Conservation (phyloP, 2,329 filamentous ascomycete species). For the Fusarium transvaalense region DNA sequence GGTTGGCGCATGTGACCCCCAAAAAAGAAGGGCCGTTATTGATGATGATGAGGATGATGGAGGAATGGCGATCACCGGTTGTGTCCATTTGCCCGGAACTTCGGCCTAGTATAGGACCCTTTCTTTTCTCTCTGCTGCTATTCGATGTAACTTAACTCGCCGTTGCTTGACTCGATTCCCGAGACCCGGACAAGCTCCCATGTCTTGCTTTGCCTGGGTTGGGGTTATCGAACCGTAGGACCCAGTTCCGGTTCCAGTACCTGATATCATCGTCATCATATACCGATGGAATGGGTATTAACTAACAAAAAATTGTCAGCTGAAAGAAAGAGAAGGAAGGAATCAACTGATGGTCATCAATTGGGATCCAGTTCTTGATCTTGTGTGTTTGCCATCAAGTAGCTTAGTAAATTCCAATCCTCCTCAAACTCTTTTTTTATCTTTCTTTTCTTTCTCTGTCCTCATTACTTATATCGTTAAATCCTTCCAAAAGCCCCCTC, state of each 20-base stretch:
- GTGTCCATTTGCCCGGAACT: slow-evolving; percentile 15
- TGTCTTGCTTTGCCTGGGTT: slow-evolving; percentile 9
- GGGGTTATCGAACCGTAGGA: background rate
- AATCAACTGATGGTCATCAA: background rate
- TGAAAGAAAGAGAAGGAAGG: background rate
- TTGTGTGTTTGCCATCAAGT: slow-evolving; percentile 9
- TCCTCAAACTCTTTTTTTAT: background rate
- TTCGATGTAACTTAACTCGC: slow-evolving; percentile 8
- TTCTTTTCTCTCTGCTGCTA: slow-evolving; percentile 1
- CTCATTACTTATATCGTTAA: background rate
- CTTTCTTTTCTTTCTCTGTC: background rate
- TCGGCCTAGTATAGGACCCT: slow-evolving; percentile 4
- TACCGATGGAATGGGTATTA: slow-evolving; percentile 17
- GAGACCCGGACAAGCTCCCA: slow-evolving; percentile 8
- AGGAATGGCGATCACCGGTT: slow-evolving; percentile 23
- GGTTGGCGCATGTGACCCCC: slow-evolving; percentile 24
- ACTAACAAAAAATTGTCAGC: slow-evolving; percentile 20
- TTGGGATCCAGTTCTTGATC: background rate
- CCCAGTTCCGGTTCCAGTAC: slow-evolving; percentile 25
- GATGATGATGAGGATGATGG: slow-evolving; percentile 15
- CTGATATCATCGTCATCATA: slow-evolving; percentile 41
- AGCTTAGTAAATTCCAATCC: background rate
- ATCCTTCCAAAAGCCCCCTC: background rate
- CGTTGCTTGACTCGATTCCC: slow-evolving; percentile 20
- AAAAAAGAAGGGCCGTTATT: slow-evolving; percentile 18